Conservation (phyloP, 2,329 filamentous ascomycete genomes). For the Annulohypoxylon truncatum region DNA sequence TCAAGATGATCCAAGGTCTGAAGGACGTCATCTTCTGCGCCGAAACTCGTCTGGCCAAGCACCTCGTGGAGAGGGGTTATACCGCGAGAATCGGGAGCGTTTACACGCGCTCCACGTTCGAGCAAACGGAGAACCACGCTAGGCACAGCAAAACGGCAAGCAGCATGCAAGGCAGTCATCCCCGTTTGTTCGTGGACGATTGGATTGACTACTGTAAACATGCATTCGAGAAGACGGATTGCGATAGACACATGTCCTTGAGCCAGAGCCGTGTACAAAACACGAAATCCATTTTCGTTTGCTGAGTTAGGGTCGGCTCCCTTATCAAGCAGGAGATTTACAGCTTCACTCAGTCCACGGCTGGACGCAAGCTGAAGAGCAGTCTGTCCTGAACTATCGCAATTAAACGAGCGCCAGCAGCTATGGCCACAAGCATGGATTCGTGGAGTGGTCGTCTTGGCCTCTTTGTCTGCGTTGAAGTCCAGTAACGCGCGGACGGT, state of each 20-base stretch:
- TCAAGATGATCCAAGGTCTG: background rate
- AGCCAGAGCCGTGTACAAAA: background rate
- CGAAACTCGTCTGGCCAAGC: background rate
- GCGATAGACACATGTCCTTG: background rate
- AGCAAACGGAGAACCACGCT: background rate
- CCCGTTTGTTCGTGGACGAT: background rate
- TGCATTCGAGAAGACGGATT: background rate
- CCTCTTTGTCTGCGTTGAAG: background rate
- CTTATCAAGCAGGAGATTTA: background rate
- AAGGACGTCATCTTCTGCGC: background rate
- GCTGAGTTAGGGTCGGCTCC: background rate
- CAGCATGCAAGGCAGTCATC: constrained; percentile 7
- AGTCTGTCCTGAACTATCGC: background rate
- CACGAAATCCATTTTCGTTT: background rate
- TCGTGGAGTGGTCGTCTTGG: background rate
- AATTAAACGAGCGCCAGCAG: constrained; percentile 7
- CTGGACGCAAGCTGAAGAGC: background rate
- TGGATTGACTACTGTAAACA: background rate
- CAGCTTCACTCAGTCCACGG: background rate
- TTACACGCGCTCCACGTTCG: background rate
- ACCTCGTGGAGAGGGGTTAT: background rate
- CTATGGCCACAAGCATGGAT: background rate
- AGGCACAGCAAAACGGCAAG: constrained; percentile 1
- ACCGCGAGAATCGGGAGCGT: background rate
- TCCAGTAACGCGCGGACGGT: background rate